These are phyloP conservation scores for Yarrowia deformans DNA, from an alignment of 805 yeast genomes.

Conservation along the genomic window DNA sequence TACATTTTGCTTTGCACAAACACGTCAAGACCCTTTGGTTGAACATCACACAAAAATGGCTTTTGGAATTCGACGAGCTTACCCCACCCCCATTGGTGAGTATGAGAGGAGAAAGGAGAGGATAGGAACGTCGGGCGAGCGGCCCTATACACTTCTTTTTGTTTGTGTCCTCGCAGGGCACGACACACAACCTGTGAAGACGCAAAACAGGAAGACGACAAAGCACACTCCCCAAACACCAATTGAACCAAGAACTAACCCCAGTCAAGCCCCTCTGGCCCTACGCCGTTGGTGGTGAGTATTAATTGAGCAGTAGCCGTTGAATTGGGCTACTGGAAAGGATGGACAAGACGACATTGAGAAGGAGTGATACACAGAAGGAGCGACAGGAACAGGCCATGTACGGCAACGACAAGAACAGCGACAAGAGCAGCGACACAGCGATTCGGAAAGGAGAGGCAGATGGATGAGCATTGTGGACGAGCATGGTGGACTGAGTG, in stretches of 20 bases:
- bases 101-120: constrained; percentile 16
- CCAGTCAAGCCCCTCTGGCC: constrained; percentile 83
- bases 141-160: too few relatives aligned
- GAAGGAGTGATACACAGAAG: not conserved
- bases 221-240: not conserved
- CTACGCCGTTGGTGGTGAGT: constrained; percentile 81
- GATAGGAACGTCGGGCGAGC: too few relatives aligned
- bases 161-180: too few relatives aligned
- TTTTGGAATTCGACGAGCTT: constrained; percentile 41
- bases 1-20: constrained; percentile 37
- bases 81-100: constrained; percentile 48
- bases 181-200: not conserved
- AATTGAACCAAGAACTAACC: constrained; percentile 26
- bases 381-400: not conserved
- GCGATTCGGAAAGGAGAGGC: not conserved
- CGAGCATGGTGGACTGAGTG: not conserved
- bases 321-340: not conserved
- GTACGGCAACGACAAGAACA: not conserved
- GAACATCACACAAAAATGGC: constrained; percentile 39
- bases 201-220: not conserved
- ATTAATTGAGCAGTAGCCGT: constrained; percentile 34
- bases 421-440: not conserved
- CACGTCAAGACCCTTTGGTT: constrained; percentile 39
- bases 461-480: not conserved
- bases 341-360: not conserved